Conservation (phyloP, 352 stramenopile species). For the Phytophthora ramorum region DNA sequence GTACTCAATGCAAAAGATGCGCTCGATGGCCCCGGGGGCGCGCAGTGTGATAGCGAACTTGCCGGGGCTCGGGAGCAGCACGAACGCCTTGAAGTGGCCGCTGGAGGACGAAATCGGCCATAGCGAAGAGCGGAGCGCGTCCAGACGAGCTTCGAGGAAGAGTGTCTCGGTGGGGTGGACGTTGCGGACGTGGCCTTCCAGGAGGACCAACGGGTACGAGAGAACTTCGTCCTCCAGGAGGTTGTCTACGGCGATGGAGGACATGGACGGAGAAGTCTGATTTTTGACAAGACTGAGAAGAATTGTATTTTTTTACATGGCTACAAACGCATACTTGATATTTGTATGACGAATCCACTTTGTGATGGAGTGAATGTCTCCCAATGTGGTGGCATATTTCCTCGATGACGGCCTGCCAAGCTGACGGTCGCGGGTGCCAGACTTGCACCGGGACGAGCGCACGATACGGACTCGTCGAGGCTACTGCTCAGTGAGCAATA, state of each 20-base stretch:
- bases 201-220: conserved; percentile 60
- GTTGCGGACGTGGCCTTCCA: conserved; percentile 46
- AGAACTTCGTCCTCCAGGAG: conserved; percentile 81
- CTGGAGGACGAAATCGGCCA: conserved; percentile 54
- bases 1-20: conserved; percentile 51
- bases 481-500: too few species aligned
- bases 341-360: too few species aligned
- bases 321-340: too few species aligned
- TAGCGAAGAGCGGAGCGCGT: conserved; percentile 33
- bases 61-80: conserved; percentile 57
- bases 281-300: background rate
- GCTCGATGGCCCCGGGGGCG: conserved; percentile 14
- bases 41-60: conserved; percentile 45
- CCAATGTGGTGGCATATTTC: too few species aligned
- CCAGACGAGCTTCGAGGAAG: conserved; percentile 55
- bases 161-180: conserved; percentile 4
- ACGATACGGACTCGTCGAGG: too few species aligned
- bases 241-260: conserved; percentile 79
- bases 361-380: too few species aligned
- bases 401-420: too few species aligned
- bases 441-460: too few species aligned
- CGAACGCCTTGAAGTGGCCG: conserved; percentile 68
- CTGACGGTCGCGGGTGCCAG: too few species aligned
- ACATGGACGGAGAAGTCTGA: background rate
- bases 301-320: background rate